A percentile compares a stretch with the other conserved stretches of the same genome.
These are phyloP conservation scores for Naumovozyma baii DNA, from an alignment of 805 yeast species.

Conservation along the genomic window DNA sequence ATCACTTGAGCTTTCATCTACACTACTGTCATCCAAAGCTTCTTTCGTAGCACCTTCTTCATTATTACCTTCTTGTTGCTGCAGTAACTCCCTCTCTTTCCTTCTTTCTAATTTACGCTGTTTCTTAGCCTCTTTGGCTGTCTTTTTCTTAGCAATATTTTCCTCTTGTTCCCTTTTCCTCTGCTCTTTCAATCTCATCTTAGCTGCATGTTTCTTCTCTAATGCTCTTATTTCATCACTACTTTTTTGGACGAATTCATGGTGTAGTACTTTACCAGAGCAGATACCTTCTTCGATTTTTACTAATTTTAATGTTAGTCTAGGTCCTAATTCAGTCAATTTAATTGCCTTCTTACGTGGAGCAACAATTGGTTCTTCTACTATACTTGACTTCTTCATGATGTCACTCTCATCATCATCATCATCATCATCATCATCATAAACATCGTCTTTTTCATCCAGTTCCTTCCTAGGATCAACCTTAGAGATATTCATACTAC, in stretches of 20 bases:
- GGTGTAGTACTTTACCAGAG: conserved; percentile 79
- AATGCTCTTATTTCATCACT: conserved; percentile 48
- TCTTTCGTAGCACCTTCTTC: conserved; percentile 22
- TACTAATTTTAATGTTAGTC: conserved; percentile 61
- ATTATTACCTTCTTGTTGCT: conserved; percentile 15
- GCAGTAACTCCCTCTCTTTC: conserved; percentile 25
- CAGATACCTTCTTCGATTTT: conserved; percentile 93
- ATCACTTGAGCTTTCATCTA: conserved; percentile 22
- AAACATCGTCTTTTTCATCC: conserved; percentile 14
- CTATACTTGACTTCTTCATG: conserved; percentile 7
- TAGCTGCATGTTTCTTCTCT: conserved; percentile 57
- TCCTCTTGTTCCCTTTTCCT: conserved; percentile 72
- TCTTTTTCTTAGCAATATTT: conserved; percentile 66
- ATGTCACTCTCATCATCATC: conserved; percentile 3
- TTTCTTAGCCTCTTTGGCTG: conserved; percentile 62
- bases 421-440: conserved; percentile 15
- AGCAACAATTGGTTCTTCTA: conserved; percentile 12
- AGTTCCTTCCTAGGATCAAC: conserved; percentile 17
- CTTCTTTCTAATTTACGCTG: conserved; percentile 53
- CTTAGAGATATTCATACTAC: conserved; percentile 12
- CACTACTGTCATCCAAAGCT: conserved; percentile 12
- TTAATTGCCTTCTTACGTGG: conserved; percentile 74
- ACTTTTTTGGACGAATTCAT: conserved; percentile 57
- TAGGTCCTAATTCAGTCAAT: conserved; percentile 87
- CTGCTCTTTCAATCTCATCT: conserved; percentile 52